Percentiles rank a stretch among this genome's conserved stretches.
Evolutionary conservation across 306 rosid genomes (phyloP).

Genomic region (Ormosia semicastrata): DNA sequence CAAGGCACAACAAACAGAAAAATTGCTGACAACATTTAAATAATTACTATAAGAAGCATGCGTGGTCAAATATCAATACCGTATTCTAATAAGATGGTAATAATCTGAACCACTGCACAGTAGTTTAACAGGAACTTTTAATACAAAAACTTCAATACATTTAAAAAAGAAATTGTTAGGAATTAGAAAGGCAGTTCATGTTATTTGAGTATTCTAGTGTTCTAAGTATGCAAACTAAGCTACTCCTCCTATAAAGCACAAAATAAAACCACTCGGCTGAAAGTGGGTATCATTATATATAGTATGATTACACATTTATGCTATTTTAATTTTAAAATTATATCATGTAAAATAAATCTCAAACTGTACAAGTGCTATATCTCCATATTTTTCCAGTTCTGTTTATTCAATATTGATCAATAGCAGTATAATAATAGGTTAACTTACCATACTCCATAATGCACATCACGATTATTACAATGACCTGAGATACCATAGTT

Average conservation of each 20-base stretch:
- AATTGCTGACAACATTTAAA: background rate
- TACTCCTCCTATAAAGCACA: conserved; percentile 8
- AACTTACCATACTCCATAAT: conserved; percentile 71
- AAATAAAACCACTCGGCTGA: background rate
- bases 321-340: background rate
- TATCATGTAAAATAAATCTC: conserved; percentile 11
- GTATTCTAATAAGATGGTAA: background rate
- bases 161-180: background rate
- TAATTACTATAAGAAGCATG: background rate
- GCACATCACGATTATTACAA: conserved; percentile 84
- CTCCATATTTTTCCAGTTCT: background rate
- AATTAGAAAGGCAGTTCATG: conserved; percentile 5
- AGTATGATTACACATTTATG: background rate
- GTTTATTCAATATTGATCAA: conserved; percentile 16
- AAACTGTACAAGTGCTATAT: background rate
- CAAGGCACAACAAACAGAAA: conserved; percentile 9
- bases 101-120: conserved; percentile 4
- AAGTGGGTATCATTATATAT: background rate
- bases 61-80: conserved; percentile 11
- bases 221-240: background rate
- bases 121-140: conserved; percentile 7
- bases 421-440: background rate
- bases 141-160: background rate
- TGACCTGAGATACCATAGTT: conserved; percentile 87
- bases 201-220: background rate